Base-by-base conservation (phyloP, 306 rosid genomes). In the Vigna nakashimae region DNA sequence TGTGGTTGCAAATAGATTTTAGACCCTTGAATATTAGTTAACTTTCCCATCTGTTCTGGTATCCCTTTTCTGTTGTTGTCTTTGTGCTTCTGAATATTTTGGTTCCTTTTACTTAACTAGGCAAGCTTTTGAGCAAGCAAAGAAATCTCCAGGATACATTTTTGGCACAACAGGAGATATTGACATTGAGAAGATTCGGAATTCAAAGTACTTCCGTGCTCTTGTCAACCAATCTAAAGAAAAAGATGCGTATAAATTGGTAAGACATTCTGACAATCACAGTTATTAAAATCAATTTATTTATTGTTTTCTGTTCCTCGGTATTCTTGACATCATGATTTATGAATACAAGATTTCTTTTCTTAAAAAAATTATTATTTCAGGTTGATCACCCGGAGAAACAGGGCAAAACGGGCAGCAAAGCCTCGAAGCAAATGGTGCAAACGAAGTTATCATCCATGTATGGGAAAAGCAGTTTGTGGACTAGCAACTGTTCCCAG, bases 41-140 rank as follows among this genome's bases (percentile, higher is more conserved):
- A 14, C 48, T 10, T 48, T 11, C 5, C 24, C 36, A 30, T 49
- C 9, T 5, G 57, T 60, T 12, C 26, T 11, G 7, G 4, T 7
- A 20, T 38, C 14, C 2, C 22, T 50, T 79, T 55, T 69, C 7
- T 65, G 22, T 42, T 13, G 64, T 32, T 66, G 68, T 45, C 32
- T 2, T 43, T 14, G 20, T 69, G 42, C 40, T 58, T 46, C 77
- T 78, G n/a, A 78, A 48, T 5, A 36, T 59, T 69, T 63, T 71
- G 63, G 28, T 63, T 66, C 20, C 46, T 43, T 3, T 18, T 63
- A 32, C 55, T 77, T 77, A 28, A 11, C 57, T 45, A 95, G 99
- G 15, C 87, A 75, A 85, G 97, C 93, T 65, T 95, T 95, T 76
- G 97, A 91, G 83, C 94, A 84, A 81, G 98, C 90, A 75, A 91